Base-by-base conservation (phyloP, 139 green algal genomes). In the Chlamydomonas incerta region DNA sequence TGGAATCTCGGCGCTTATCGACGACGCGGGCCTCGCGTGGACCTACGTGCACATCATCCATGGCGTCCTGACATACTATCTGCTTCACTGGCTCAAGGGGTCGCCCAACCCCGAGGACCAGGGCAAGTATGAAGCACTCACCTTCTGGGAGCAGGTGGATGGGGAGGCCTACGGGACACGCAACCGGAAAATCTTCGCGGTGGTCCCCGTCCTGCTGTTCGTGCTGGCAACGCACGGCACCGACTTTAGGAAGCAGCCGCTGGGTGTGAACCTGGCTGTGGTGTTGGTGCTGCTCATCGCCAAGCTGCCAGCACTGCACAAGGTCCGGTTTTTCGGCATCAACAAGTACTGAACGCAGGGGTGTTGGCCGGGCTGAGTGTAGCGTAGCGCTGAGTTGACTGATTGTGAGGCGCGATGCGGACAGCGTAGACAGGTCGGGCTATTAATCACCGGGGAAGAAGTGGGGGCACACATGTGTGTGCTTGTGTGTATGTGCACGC, bases 21-120 rank as follows among this genome's bases (percentile, higher is more conserved):
- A 95, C 57, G 96, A 95, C 60, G 81, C 92, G 0, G 96, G 96
- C 15, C 73, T 97, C 52, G 96, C 96, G 13, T 99, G 96, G 96
- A 98, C 96, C 4, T 97, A 96, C 37, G 91, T 96, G 20, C 96
- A 98, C 83, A 81, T 98, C 26, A 34, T 92, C 10, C 96, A 99
- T 69, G 95, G 94, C 28, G 82, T 94, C 24, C 69, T 95, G 52
- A 96, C 92, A 4, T 99, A 96, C 87, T 98, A 94, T 85, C 82
- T 98, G 14, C 82, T 99, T 37, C 96, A 99, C 91, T 98, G 93
- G 93, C 95, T 81, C 67, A 99, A 99, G 88, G 96, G 95, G 33
- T 94, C 92, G 3, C 93, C 94, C 63, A 94, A 95, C 65, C 80
- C 88, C 1, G 91, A 93, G 20, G 94, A 97, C 73, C 94, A 97